Evolutionary conservation across 2,329 filamentous ascomycete species (phyloP), one percentile per base, ranked within the genome.

Genomic region (Boeremia lycopersici): DNA sequence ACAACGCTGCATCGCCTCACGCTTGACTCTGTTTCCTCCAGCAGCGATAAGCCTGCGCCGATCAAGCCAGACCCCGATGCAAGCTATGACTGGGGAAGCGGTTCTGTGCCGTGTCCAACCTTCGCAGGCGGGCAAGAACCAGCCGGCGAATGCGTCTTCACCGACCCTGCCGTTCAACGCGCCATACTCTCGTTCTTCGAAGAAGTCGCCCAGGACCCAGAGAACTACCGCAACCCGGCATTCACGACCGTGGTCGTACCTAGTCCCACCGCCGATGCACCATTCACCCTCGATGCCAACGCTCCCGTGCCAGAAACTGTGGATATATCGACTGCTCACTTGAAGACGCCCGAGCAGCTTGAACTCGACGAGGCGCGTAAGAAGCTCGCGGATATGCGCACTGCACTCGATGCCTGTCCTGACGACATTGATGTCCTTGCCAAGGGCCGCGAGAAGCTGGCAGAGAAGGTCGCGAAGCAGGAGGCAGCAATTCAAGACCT

Each of bases 51-150:
- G 7, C 25, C 25, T 33, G 25, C 28, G 17, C 15, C 36, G 17
- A 4, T 10, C 26, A 26, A 25, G 6, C 9, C 42, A 23, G 31
- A 19, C 8, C 26, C 31, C 6, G 46, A 50, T 9, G 15, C 31
- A n/a, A 33, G 19, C 11, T 25, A 42, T 12, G 54, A 57, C n/a
- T 67, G 60, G 60, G 57, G 34, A 2, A 53, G 50, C 11, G 48
- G 48, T 23, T 50, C 50, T 17, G 57, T 56, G 77, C 80, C 66
- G 77, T 73, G 68, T 33, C 66, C 69, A 3, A 67, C 86, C 57
- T 89, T 88, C 73, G 87, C 88, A n/a, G 83, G 87, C 1, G 88
- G 88, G 3, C 85, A 89, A 57, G 64, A 74, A 1, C 68, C 79
- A 30, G 79, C 85, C 65, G 76, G 77, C 7, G 90, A 96, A 71